These are phyloP conservation scores for Skeletonema marinoi DNA, from an alignment of 108 stramenopile genomes.

Conservation along the genomic window DNA sequence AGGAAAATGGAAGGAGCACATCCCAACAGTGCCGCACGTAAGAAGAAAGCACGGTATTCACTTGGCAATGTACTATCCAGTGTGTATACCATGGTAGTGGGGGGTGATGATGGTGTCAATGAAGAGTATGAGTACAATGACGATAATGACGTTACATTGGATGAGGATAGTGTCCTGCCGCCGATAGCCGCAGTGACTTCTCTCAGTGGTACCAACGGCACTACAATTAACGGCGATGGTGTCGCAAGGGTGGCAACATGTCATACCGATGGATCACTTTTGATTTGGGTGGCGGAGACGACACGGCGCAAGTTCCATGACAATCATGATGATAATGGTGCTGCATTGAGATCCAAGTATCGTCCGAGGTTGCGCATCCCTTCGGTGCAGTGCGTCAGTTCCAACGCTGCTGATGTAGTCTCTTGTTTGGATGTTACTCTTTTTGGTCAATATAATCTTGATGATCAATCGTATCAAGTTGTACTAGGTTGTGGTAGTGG, in stretches of 20 bases:
- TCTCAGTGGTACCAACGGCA: neutral
- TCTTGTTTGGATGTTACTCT: neutral
- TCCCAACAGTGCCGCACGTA: neutral
- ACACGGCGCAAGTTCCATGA: neutral
- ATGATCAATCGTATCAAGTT: neutral
- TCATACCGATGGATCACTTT: slow-evolving; percentile 50
- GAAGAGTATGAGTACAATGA: slow-evolving; percentile 20
- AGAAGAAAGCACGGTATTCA: slow-evolving; percentile 16
- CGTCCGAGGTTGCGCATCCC: slow-evolving; percentile 25
- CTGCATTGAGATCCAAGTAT: neutral
- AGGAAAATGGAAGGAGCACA: too few species aligned
- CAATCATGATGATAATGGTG: neutral
- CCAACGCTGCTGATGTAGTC: neutral
- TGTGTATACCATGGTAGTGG: slow-evolving; percentile 8
- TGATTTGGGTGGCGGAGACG: slow-evolving; percentile 35
- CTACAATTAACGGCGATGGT: neutral
- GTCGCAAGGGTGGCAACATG: slow-evolving; percentile 33
- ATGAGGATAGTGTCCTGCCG: neutral
- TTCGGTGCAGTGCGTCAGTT: slow-evolving; percentile 16
- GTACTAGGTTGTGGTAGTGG: neutral
- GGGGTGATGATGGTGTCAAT: slow-evolving; percentile 2
- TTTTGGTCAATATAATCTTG: neutral
- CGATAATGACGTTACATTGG: neutral
- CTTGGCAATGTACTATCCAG: slow-evolving; percentile 10
- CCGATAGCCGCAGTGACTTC: slow-evolving; percentile 22